Percentiles rank a stretch among this genome's conserved stretches.
Conservation (phyloP, 306 rosid species). For the Ochetophila trinervis region DNA sequence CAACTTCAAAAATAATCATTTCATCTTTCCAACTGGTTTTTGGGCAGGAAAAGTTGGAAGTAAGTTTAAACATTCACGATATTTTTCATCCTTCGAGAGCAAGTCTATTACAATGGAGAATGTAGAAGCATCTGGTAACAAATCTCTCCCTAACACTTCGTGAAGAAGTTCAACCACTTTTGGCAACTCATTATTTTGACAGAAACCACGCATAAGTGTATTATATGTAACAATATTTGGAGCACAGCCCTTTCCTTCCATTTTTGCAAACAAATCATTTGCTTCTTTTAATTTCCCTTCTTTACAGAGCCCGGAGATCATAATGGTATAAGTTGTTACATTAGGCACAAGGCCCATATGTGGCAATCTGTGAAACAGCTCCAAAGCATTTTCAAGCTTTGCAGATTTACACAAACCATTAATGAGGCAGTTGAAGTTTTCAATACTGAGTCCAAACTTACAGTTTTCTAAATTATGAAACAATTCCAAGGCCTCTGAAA, state of each 20-base stretch:
- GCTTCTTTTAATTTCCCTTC: conserved; percentile 37
- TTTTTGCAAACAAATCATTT: conserved; percentile 34
- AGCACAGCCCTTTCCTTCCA: conserved; percentile 41
- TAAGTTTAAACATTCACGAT: conserved; percentile 31
- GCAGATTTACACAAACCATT: conserved; percentile 32
- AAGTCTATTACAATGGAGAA: conserved; percentile 32
- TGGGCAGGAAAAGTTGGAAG: conserved; percentile 38
- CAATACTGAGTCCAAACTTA: conserved; percentile 17
- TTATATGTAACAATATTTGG: conserved; percentile 33
- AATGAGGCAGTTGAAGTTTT: conserved; percentile 21
- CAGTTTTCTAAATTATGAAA: conserved; percentile 26
- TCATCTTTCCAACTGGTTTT: conserved; percentile 9
- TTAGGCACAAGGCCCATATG: conserved; percentile 24
- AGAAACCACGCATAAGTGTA: conserved; percentile 40
- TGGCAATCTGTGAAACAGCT: conserved; percentile 26
- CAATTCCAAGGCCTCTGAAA: conserved; percentile 37
- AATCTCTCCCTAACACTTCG: conserved; percentile 29
- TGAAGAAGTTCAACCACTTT: conserved; percentile 49
- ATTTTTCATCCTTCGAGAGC: conserved; percentile 32
- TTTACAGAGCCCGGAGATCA: conserved; percentile 45
- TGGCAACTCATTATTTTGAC: conserved; percentile 22
- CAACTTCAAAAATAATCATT: background rate
- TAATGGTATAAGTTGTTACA: conserved; percentile 33
- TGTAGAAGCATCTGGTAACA: conserved; percentile 37
- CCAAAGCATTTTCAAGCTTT: conserved; percentile 36